phyloP scores from a whole-genome alignment of 140 eudicot genomes.

The Anethum foeniculum region DNA sequence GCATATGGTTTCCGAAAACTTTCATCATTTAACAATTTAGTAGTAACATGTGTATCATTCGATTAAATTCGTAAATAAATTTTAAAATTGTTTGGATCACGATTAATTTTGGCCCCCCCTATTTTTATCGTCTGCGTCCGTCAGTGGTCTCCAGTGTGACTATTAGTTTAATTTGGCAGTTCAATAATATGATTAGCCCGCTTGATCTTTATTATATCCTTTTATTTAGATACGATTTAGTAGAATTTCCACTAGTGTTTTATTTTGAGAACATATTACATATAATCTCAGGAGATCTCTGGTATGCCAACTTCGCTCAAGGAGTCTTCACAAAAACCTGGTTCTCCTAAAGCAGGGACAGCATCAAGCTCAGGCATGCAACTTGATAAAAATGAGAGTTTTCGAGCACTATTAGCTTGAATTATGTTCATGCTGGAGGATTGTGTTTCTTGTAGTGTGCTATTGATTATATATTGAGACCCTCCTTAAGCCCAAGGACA shows the following conservation, averaged over 20 bases:
- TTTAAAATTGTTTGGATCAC: too few relatives aligned
- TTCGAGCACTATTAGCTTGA: constrained; percentile 37
- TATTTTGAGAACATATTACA: not conserved
- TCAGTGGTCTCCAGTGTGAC: not conserved
- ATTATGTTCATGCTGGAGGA: not conserved
- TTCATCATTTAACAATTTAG: too few relatives aligned
- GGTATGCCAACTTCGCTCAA: constrained; percentile 74
- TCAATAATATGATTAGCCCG: not conserved
- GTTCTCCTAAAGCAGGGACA: constrained; percentile 68
- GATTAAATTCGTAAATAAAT: too few relatives aligned
- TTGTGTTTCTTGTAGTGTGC: not conserved
- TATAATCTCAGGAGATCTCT: constrained; percentile 64
- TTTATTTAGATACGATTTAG: not conserved
- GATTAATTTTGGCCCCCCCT: too few relatives aligned
- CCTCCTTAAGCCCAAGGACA: too few relatives aligned
- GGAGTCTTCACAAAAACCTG: constrained; percentile 43
- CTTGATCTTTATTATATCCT: not conserved
- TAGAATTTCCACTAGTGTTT: not conserved
- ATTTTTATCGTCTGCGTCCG: too few relatives aligned
- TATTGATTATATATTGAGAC: not conserved
- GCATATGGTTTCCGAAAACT: too few relatives aligned
- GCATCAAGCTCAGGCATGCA: constrained; percentile 84
- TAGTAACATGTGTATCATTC: too few relatives aligned
- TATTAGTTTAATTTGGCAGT: not conserved
- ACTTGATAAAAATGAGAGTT: constrained; percentile 71